These are phyloP conservation scores for Chalciporus pseudorubinellus DNA, from an alignment of 768 basidiomycete species.

Conservation along the genomic window DNA sequence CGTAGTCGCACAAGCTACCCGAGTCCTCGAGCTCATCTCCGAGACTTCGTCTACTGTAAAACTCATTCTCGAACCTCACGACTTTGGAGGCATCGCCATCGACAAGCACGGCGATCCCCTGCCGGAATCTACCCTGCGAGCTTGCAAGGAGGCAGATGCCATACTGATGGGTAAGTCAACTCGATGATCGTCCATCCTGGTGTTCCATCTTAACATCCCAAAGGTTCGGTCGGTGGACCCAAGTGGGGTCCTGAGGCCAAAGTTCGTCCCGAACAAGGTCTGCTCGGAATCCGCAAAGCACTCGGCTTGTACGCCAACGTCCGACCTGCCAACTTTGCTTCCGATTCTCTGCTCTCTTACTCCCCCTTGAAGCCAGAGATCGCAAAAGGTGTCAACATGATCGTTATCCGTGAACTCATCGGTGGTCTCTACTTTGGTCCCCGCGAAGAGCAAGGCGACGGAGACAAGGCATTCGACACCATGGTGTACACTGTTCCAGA, in stretches of 20 bases:
- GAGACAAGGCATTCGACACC: constrained; percentile 82
- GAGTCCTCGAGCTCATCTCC: constrained; percentile 74
- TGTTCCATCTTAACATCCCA: constrained; percentile 1
- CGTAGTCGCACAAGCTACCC: constrained; percentile 81
- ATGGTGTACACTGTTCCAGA: constrained; percentile 92
- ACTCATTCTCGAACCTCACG: constrained; percentile 69
- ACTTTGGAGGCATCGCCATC: constrained; percentile 93
- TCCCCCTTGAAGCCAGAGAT: constrained; percentile 87
- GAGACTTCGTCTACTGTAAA: constrained; percentile 60
- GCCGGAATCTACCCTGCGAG: constrained; percentile 79
- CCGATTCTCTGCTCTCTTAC: constrained; percentile 80
- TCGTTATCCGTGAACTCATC: constrained; percentile 94
- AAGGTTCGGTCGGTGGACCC: constrained; percentile 97
- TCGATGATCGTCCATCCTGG: too few species aligned
- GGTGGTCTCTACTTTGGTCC: constrained; percentile 95
- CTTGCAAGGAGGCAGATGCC: constrained; percentile 91
- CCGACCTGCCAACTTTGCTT: constrained; percentile 93
- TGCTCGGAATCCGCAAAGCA: constrained; percentile 84
- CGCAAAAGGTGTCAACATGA: constrained; percentile 83
- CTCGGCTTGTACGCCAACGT: constrained; percentile 98
- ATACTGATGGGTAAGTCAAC: constrained; percentile 80
- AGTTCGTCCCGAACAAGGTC: constrained; percentile 90
- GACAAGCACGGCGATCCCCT: constrained; percentile 84
- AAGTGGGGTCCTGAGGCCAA: constrained; percentile 93
- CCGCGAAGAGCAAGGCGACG: constrained; percentile 80